Evolutionary conservation across 345 rosid species (phyloP).

Genomic region (Gossypium australe): DNA sequence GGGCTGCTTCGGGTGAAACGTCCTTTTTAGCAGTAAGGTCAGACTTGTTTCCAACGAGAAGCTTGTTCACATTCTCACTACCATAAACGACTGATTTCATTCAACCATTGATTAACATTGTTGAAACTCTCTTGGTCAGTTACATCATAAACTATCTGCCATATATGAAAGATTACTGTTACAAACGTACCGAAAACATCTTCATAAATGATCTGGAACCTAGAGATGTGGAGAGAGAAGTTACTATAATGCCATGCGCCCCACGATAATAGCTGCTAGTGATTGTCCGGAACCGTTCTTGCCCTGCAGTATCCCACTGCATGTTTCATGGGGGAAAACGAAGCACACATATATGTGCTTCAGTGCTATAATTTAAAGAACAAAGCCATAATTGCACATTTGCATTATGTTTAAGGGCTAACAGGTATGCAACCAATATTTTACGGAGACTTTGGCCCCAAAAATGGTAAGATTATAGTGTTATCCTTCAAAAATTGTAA

Average conservation of each 20-base stretch:
- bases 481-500: too few species aligned
- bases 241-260: slow-evolving; percentile 87
- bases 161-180: background rate
- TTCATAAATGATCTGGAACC: background rate
- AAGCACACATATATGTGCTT: background rate
- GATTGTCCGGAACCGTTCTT: slow-evolving; percentile 88
- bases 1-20: slow-evolving; percentile 69
- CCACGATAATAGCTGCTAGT: slow-evolving; percentile 93
- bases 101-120: slow-evolving; percentile 75
- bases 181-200: background rate
- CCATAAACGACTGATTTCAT: slow-evolving; percentile 76
- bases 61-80: slow-evolving; percentile 71
- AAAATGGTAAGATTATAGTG: too few species aligned
- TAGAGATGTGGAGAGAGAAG: background rate
- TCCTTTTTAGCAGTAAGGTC: slow-evolving; percentile 66
- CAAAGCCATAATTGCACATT: too few species aligned
- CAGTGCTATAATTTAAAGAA: too few species aligned
- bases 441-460: too few species aligned
- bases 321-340: slow-evolving; percentile 4
- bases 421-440: too few species aligned
- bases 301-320: slow-evolving; percentile 97
- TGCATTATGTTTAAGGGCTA: too few species aligned
- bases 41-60: slow-evolving; percentile 65
- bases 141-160: slow-evolving; percentile 74
- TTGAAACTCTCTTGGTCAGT: slow-evolving; percentile 79